Percentiles rank a stretch among this genome's conserved stretches.
Evolutionary conservation across 2,329 filamentous ascomycete genomes (phyloP).

Genomic region (Penicillium rolfsii): DNA sequence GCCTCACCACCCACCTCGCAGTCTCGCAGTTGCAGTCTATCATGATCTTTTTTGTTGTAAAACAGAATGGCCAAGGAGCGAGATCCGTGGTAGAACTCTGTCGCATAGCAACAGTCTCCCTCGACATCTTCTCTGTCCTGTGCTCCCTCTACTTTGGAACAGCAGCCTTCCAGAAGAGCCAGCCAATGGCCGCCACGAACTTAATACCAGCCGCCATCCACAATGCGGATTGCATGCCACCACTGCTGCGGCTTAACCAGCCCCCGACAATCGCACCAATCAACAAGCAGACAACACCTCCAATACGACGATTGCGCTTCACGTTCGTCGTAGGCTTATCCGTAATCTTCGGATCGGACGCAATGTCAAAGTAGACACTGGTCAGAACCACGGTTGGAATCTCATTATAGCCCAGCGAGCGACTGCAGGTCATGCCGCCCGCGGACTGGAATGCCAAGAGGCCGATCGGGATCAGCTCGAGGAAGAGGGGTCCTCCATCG

Average conservation of each 20-base stretch:
- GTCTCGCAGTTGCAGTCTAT: conserved; percentile 1
- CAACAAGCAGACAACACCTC: conserved; percentile 43
- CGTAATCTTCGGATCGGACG: conserved; percentile 44
- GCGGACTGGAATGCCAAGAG: conserved; percentile 51
- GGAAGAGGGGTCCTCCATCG: conserved; percentile 37
- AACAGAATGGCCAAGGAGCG: no score
- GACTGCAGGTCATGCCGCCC: conserved; percentile 49
- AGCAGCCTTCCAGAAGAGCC: conserved; percentile 44
- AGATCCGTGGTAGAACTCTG: neutral
- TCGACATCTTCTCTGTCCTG: neutral
- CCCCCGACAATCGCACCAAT: conserved; percentile 48
- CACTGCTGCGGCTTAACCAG: conserved; percentile 47
- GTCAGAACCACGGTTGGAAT: conserved; percentile 53
- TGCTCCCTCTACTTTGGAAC: conserved; percentile 23
- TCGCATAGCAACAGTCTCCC: neutral
- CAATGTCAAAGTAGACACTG: conserved; percentile 52
- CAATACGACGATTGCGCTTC: conserved; percentile 44
- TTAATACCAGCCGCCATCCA: conserved; percentile 50
- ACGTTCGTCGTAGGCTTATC: conserved; percentile 42
- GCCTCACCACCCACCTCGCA: neutral
- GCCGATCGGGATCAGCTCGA: conserved; percentile 48
- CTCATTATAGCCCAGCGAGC: conserved; percentile 48
- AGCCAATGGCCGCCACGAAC: conserved; percentile 40
- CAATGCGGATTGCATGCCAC: conserved; percentile 49
- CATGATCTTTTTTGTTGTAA: neutral